Evolutionary conservation across 768 basidiomycete species (phyloP).

Genomic region (Tylopilus cervinicoccineus): DNA sequence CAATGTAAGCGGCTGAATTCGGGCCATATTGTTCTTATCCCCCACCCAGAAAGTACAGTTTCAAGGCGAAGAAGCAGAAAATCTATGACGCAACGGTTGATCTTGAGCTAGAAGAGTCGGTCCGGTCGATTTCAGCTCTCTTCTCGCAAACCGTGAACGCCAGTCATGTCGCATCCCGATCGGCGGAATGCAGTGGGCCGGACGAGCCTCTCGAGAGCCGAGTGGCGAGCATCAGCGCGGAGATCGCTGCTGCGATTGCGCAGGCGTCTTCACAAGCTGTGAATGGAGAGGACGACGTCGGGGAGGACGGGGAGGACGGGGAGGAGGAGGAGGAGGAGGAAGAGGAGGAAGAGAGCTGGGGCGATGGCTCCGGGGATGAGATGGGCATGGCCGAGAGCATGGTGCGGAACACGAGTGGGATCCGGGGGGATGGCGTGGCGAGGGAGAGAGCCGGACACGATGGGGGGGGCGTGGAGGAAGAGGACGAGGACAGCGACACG

Average conservation of each 20-base stretch:
- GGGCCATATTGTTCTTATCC: conserved; percentile 14
- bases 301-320: conserved; percentile 36
- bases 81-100: conserved; percentile 51
- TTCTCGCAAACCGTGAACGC: conserved; percentile 48
- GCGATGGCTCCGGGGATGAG: conserved; percentile 48
- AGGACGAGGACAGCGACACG: conserved; percentile 66
- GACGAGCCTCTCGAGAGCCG: conserved; percentile 54
- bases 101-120: conserved; percentile 63
- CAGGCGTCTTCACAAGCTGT: conserved; percentile 63
- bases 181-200: conserved; percentile 26
- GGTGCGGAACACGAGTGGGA: conserved; percentile 60
- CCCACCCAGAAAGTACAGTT: conserved; percentile 62
- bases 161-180: conserved; percentile 28
- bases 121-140: conserved; percentile 69
- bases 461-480: conserved; percentile 40
- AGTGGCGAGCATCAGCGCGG: conserved; percentile 75
- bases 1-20: conserved; percentile 50
- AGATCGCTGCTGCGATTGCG: conserved; percentile 77
- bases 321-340: conserved; percentile 41
- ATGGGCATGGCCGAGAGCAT: conserved; percentile 46
- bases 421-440: conserved; percentile 39
- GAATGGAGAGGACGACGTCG: conserved; percentile 50
- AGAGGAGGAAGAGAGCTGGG: conserved; percentile 38
- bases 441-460: conserved; percentile 22
- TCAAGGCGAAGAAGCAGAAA: conserved; percentile 66